Evolutionary conservation across 1,284 basidiomycete genomes (phyloP).

Genomic region (Moniliella sp.): DNA sequence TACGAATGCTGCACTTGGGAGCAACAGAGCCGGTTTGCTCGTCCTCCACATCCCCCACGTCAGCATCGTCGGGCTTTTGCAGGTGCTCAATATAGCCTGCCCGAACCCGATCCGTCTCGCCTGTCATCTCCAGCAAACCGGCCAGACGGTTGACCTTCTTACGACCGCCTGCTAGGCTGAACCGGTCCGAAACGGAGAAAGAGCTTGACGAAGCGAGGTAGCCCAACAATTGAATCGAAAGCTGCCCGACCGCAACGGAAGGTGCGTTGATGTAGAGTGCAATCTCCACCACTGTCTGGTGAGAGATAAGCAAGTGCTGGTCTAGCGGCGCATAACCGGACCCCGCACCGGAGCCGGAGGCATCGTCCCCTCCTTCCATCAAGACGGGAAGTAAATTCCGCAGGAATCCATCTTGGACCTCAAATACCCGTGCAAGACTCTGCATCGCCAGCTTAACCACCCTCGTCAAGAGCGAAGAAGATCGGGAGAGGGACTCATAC

Average conservation of each 20-base stretch:
- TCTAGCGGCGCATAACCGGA: conserved; percentile 53
- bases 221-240: conserved; percentile 58
- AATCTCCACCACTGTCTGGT: conserved; percentile 58
- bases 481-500: conserved; percentile 37
- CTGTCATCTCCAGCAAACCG: conserved; percentile 57
- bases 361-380: neutral
- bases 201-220: conserved; percentile 42
- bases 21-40: no score
- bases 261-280: conserved; percentile 59
- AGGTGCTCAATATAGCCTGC: conserved; percentile 55
- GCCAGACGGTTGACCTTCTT: conserved; percentile 44
- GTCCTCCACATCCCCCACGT: no score
- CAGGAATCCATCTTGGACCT: conserved; percentile 68
- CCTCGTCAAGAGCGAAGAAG: conserved; percentile 25
- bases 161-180: conserved; percentile 40
- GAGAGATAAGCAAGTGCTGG: conserved; percentile 45
- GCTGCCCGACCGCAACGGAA: conserved; percentile 51
- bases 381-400: conserved; percentile 66
- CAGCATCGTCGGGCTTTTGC: conserved; percentile 35
- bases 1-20: conserved; percentile 17
- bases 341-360: conserved; percentile 9
- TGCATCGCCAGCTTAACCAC: conserved; percentile 61
- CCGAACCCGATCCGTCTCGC: conserved; percentile 64
- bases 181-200: conserved; percentile 41
- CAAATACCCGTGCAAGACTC: conserved; percentile 59